Base-by-base conservation (phyloP, 2,329 filamentous ascomycete species). In the Talaromyces albobiverticillius region DNA sequence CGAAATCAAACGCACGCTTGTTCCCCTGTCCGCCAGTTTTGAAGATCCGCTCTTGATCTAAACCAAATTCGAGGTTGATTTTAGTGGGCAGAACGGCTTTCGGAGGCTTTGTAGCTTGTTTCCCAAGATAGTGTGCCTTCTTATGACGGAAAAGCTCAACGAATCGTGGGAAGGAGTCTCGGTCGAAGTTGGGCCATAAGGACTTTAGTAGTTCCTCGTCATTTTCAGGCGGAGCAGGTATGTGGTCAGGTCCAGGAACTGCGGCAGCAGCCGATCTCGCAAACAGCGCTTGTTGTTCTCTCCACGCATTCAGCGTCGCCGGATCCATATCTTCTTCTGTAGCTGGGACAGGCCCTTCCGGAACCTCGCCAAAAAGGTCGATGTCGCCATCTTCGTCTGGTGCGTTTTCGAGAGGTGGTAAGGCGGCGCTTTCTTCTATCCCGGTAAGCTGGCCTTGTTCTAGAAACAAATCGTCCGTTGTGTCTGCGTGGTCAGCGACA, bases 1-100 rank as follows among this genome's bases (percentile, higher is more conserved):
- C 81, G 10, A 79, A 68, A 52, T 78, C 75, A 7, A 76, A 70
- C 10, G 72, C 69, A 25, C 75, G 71, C 60, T 82, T 80, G 36
- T 77, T 75, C 1, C 81, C 78, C 23, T 84, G 80, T 0, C 85
- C 85, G 0, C 84, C 80, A n/a, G 93, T 83, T 53, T 86, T 85
- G 68, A 97, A 99, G 23, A 82, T 79, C 62, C 91, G 90, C 69
- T 95, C 90, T 61, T 95, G 89, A 63, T 97, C 94, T 45, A 83
- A 81, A 2, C 89, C 88, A 31, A 97, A 77, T 57, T 99, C 94
- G 13, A 99, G 79, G 57, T 85, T 91, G 54, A 96, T 80, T 71
- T 99, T 99, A 18, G 88, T 92, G 0, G 91, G 90, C 4, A 91
- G 82, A 3, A 97, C 79, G 14, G 89, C 80, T 71, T 92, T 94